Evolutionary conservation across 2,329 filamentous ascomycete species (phyloP).

Genomic region (Dactylonectria macrodidyma): DNA sequence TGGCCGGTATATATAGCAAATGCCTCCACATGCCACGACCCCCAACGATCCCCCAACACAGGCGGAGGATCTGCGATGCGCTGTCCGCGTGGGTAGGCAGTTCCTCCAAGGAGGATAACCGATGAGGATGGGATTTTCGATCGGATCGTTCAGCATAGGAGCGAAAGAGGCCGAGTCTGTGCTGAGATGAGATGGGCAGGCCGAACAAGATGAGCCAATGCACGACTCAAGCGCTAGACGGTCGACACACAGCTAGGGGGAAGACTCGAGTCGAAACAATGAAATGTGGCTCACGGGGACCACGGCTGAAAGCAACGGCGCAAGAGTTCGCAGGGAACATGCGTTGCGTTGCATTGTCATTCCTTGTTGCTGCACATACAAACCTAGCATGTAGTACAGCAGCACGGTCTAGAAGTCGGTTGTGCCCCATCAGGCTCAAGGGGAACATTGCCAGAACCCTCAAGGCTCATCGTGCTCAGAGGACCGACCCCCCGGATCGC

Average conservation of each 20-base stretch:
- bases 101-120: not conserved
- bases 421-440: too few species aligned
- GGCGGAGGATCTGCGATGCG: not conserved
- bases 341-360: not conserved
- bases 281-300: not conserved
- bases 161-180: conserved; percentile 14
- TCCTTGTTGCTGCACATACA: not conserved
- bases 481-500: conserved; percentile 15
- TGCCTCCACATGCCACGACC: not conserved
- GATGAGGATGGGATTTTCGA: conserved; percentile 2
- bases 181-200: conserved; percentile 7
- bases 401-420: not conserved
- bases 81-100: not conserved
- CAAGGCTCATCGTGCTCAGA: not conserved
- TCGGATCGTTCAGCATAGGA: conserved; percentile 6
- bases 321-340: not conserved
- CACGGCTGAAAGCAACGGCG: not conserved
- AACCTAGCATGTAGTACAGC: too few species aligned
- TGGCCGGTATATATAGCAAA: conserved; percentile 4
- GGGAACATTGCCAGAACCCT: not conserved
- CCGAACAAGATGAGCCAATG: conserved; percentile 20
- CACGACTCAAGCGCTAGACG: conserved; percentile 8
- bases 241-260: not conserved
- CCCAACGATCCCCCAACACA: not conserved
- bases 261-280: not conserved